Evolutionary conservation across 805 yeast species (phyloP), one percentile per base, ranked within the genome.

Genomic region (Yamadazyma philogaea): DNA sequence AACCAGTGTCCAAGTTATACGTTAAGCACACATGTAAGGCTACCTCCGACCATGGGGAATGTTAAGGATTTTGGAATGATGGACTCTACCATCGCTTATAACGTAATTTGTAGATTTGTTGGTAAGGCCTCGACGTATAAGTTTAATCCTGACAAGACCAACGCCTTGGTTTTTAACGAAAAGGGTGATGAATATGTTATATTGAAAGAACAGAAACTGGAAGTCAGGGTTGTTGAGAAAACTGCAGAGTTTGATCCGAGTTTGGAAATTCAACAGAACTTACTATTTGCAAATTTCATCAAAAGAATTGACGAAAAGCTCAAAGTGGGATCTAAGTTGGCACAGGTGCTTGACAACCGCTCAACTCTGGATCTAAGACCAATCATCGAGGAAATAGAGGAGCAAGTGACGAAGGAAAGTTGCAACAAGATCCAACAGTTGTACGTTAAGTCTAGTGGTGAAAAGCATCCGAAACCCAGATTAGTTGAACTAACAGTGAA

Each of bases 121-220:
- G 74, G 74, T 34, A 56, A 64, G 37, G 63, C 65, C 10, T 58
- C 65, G n/a, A 52, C 54, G 26, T 66, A 64, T 52, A 51, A 57
- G 15, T 64, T 53, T 12, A 46, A 47, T 40, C 40, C 36, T 26
- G 38, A 11, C 26, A 46, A 37, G 33, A 41, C 35, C 16, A 47
- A 43, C 30, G 58, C 65, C 4, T 57, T 48, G 28, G 56, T 64
- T 43, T 57, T 63, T 37, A 65, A 65, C 46, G 53, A 63, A 19
- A 44, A 42, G 22, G 72, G 72, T 48, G 72, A 68, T 43, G 74
- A 69, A 51, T 68, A 58, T 46, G 59, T 67, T 20, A 66, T 68
- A 24, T 54, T 68, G 37, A 66, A 65, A 47, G 68, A 67, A 39
- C 30, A 45, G 5, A 49, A 18, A 8, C 26, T 18, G 34, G 34